Conservation (phyloP, 345 rosid species). For the Salix suchowensis region DNA sequence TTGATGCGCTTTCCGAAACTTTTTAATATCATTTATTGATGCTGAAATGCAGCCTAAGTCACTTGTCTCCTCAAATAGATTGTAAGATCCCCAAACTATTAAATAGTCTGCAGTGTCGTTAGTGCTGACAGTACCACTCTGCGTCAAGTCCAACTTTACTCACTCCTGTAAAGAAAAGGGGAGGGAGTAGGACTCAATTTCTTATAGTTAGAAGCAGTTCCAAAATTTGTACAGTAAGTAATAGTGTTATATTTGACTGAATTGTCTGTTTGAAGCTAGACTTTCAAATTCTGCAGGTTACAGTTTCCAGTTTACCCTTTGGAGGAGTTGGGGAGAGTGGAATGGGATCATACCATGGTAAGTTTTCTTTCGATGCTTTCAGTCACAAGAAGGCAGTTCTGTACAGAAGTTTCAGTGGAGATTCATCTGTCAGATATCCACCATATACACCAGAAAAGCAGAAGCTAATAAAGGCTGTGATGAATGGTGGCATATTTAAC, state of each 20-base stretch:
- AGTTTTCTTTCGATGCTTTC: constrained; percentile 82
- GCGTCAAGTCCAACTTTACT: not conserved
- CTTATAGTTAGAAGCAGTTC: not conserved
- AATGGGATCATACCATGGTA: constrained; percentile 80
- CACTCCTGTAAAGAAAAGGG: not conserved
- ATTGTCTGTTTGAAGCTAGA: not conserved
- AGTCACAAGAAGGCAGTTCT: constrained; percentile 83
- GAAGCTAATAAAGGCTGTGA: constrained; percentile 48
- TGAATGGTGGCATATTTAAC: constrained; percentile 40
- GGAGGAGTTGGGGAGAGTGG: constrained; percentile 99
- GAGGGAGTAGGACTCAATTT: not conserved
- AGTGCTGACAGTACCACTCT: not conserved
- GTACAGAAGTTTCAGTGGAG: constrained; percentile 57
- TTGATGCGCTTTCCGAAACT: not conserved
- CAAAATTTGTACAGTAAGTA: not conserved
- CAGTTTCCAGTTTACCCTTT: constrained; percentile 53
- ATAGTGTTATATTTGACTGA: too few species aligned
- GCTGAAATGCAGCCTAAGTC: not conserved
- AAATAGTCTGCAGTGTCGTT: not conserved
- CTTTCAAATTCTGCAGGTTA: constrained; percentile 39
- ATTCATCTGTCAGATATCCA: constrained; percentile 61
- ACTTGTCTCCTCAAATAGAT: not conserved
- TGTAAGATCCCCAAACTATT: not conserved
- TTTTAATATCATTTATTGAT: not conserved
- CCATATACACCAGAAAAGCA: constrained; percentile 60